phyloP scores from a whole-genome alignment of 768 basidiomycete genomes.

The Mycena metata region DNA sequence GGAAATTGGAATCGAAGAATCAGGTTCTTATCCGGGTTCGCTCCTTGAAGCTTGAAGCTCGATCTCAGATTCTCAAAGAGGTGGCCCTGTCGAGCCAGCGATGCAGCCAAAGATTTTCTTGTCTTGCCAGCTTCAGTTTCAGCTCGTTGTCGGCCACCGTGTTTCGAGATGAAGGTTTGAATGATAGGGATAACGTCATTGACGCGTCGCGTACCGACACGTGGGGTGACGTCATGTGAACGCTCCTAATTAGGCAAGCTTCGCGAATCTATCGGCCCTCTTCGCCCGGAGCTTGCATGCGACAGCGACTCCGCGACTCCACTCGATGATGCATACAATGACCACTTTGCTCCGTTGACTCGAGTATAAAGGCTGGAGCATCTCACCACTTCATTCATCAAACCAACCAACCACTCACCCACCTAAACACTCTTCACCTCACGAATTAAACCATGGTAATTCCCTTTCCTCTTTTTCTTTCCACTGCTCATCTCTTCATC shows the following conservation, averaged over 20 bases:
- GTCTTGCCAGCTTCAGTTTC: no score
- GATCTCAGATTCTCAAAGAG: no score
- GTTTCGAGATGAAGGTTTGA: no score
- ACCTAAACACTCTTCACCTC: not conserved
- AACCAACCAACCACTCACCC: not conserved
- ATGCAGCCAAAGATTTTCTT: no score
- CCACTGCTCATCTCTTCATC: not conserved
- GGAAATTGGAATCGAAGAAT: no score
- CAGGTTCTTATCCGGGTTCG: no score
- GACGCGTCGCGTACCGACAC: not conserved
- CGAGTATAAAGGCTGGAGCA: not conserved
- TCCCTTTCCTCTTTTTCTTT: not conserved
- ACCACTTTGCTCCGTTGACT: not conserved
- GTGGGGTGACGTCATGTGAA: not conserved
- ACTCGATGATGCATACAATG: not conserved
- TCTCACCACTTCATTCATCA: not conserved
- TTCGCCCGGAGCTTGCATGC: no score
- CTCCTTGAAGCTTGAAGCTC: no score
- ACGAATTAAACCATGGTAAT: conserved; percentile 22
- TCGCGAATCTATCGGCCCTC: not conserved
- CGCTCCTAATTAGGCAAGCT: not conserved
- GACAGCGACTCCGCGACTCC: not conserved
- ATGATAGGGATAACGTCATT: not conserved
- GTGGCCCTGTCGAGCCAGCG: no score
- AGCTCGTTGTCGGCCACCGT: no score